Base-by-base conservation (phyloP, 352 stramenopile species). In the Phytophthora fragariae region DNA sequence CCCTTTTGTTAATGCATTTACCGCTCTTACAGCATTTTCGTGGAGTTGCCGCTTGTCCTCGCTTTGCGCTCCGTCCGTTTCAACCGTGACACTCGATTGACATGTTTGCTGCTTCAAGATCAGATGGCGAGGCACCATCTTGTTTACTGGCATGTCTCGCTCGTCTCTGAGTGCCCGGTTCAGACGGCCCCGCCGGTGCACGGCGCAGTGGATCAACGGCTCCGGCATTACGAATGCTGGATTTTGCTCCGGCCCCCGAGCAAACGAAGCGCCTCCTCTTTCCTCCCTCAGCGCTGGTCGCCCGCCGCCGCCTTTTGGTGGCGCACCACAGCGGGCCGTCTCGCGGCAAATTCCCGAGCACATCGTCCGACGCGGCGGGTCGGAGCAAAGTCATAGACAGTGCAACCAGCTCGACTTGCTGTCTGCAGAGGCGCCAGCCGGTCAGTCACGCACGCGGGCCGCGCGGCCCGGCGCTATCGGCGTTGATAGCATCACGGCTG, bases 361-460 rank as follows among this genome's bases (percentile, higher is more conserved):
- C 62, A 61, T 69, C 55, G 63, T 73, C 56, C 63, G 54, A 75
- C 56, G 73, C 64, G 65, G 60, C 59, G 62, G 63, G 68, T 73
- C 72, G 68, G 59, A 75, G 73, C 63, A 73, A 80, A 46, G 39
- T 61, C 61, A 77, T 76, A 80, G 64, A 80, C 69, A 77, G 73
- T 75, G 69, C 73, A 67, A 66, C 12, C 17, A 70, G 55, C 24
- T 66, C 17, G 65, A 29, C 52, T 59, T 64, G 63, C 37, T 50
- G 29, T n/a, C 46, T 65, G 41, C 54, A 71, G 33, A 75, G 65
- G 55, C 37, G 57, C 68, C 54, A 73, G 58, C 65, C 35, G 62
- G 35, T 57, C 68, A 73, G 70, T 79, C 62, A 75, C 72, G 62
- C 61, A 75, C 61, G 66, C 35, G 17, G 57, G 15, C 61, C 58